phyloP scores from a whole-genome alignment of 768 basidiomycete genomes.

The Terana coerulea region DNA sequence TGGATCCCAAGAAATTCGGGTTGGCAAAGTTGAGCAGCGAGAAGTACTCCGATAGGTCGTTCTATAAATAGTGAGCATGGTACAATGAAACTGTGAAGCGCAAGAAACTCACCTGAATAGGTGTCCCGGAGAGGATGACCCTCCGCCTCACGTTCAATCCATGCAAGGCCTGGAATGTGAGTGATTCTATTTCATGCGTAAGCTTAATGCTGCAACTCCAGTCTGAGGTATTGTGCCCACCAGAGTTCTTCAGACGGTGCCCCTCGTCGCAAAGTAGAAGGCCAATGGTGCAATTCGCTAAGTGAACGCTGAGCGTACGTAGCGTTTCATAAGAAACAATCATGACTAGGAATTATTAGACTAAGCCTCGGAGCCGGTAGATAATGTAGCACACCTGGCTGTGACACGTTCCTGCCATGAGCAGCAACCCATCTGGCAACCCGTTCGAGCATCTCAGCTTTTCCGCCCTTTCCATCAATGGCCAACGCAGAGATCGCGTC shows the following conservation, averaged over 20 bases:
- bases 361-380: neutral
- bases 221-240: conserved; percentile 37
- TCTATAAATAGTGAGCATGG: conserved; percentile 38
- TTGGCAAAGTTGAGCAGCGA: conserved; percentile 92
- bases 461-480: conserved; percentile 90
- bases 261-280: conserved; percentile 96
- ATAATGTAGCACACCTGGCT: conserved; percentile 60
- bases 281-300: conserved; percentile 81
- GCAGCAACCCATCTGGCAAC: conserved; percentile 91
- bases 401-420: conserved; percentile 82
- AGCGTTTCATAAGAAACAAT: conserved; percentile 98
- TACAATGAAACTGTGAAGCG: neutral
- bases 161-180: conserved; percentile 83
- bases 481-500: conserved; percentile 79
- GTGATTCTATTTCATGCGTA: conserved; percentile 54
- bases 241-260: conserved; percentile 93
- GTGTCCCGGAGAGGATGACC: conserved; percentile 92
- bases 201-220: neutral
- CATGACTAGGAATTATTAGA: conserved; percentile 62
- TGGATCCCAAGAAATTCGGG: conserved; percentile 83
- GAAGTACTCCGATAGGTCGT: conserved; percentile 93
- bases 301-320: conserved; percentile 70
- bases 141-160: conserved; percentile 82
- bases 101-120: conserved; percentile 66
- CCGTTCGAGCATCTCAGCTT: conserved; percentile 70